These are phyloP conservation scores for Lipomyces starkeyi DNA, from an alignment of 805 yeast genomes.

Conservation along the genomic window DNA sequence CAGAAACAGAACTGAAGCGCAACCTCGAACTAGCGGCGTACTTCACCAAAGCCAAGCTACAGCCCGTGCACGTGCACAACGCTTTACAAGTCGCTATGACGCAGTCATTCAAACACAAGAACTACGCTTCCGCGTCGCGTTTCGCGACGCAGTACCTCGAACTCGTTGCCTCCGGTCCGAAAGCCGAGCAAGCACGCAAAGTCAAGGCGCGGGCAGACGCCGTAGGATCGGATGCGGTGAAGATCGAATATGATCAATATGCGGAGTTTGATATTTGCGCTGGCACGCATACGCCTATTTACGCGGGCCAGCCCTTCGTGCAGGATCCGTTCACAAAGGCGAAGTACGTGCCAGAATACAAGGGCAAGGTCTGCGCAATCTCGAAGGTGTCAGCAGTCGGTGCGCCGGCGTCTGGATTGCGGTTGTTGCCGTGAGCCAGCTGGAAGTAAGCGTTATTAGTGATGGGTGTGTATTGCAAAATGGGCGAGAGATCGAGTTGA, in stretches of 20 bases:
- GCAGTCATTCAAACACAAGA: constrained; percentile 86
- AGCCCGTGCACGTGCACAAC: constrained; percentile 80
- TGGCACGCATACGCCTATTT: constrained; percentile 84
- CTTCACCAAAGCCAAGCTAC: constrained; percentile 84
- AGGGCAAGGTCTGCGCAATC: constrained; percentile 79
- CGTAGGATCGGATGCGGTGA: constrained; percentile 82
- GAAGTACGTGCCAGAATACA: constrained; percentile 73
- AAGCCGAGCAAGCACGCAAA: constrained; percentile 81
- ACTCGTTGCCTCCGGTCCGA: constrained; percentile 67
- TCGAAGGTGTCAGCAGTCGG: constrained; percentile 83
- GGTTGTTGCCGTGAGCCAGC: constrained; percentile 47
- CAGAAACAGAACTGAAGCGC: constrained; percentile 67
- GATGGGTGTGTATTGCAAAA: too few species aligned
- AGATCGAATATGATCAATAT: constrained; percentile 89
- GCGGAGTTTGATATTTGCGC: constrained; percentile 93
- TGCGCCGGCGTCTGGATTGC: constrained; percentile 88
- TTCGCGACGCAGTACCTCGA: constrained; percentile 85
- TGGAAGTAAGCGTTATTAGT: too few species aligned
- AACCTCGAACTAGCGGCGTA: constrained; percentile 95
- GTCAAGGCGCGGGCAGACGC: constrained; percentile 81
- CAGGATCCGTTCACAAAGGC: constrained; percentile 90
- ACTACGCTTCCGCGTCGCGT: constrained; percentile 84
- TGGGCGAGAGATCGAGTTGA: too few species aligned
- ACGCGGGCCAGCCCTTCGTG: constrained; percentile 70
- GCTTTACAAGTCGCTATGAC: constrained; percentile 96